These are phyloP conservation scores for Pezicula neosporulosa DNA, from an alignment of 2,329 filamentous ascomycete genomes.

Conservation along the genomic window DNA sequence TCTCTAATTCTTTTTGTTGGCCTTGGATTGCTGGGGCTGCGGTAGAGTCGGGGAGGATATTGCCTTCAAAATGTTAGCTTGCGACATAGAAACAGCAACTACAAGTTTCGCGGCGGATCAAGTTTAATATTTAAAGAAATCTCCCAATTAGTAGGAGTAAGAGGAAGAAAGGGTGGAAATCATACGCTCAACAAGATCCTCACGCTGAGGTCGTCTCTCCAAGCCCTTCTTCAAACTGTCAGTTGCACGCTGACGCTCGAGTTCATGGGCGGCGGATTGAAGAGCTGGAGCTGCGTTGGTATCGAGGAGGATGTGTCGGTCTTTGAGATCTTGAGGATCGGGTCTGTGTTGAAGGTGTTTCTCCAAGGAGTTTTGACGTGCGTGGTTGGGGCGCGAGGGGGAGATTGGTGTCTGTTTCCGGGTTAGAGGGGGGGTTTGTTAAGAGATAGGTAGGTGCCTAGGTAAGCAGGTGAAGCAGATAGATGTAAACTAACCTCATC, in stretches of 20 bases:
- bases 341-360: conserved; percentile 70
- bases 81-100: too few species aligned
- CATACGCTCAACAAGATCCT: conserved; percentile 77
- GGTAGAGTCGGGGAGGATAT: conserved; percentile 78
- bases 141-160: background rate
- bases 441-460: too few species aligned
- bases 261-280: conserved; percentile 57
- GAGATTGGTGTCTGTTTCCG: conserved; percentile 48
- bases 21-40: conserved; percentile 78
- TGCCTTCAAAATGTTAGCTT: conserved; percentile 49
- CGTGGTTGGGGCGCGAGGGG: conserved; percentile 43
- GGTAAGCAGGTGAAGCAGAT: background rate
- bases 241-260: conserved; percentile 60
- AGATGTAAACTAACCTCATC: conserved; percentile 33
- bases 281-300: conserved; percentile 66
- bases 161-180: conserved; percentile 12
- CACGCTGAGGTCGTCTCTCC: conserved; percentile 61
- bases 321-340: conserved; percentile 60
- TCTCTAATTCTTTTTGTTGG: conserved; percentile 80
- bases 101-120: too few species aligned
- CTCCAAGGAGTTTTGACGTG: conserved; percentile 67
- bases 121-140: too few species aligned
- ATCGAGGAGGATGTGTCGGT: conserved; percentile 64
- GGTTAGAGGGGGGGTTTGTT: too few species aligned
- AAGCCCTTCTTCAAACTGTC: conserved; percentile 64